Conservation (phyloP, 1,284 basidiomycete species). For the Austroboletus rostrupii region DNA sequence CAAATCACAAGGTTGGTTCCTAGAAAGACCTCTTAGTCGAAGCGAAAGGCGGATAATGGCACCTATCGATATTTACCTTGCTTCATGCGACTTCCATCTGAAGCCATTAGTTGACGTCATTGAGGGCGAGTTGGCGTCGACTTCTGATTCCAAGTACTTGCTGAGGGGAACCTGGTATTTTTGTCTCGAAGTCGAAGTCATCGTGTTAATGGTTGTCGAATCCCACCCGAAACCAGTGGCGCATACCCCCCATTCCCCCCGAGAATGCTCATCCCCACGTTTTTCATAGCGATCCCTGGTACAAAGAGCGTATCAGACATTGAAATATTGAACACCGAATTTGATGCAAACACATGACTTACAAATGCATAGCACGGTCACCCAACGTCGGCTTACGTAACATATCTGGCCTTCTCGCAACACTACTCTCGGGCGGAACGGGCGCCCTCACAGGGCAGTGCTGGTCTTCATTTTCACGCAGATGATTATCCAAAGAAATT, state of each 20-base stretch:
- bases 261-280: not conserved
- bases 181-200: not conserved
- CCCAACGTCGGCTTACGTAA: not conserved
- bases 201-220: not conserved
- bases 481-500: not conserved
- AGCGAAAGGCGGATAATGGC: not conserved
- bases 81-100: not conserved
- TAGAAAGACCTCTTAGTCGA: slow-evolving; percentile 6
- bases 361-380: slow-evolving; percentile 4
- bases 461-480: not conserved
- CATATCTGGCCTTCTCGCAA: not conserved
- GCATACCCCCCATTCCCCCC: not conserved
- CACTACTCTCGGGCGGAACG: not conserved
- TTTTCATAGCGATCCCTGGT: not conserved
- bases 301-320: slow-evolving; percentile 3
- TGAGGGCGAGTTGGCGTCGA: not conserved
- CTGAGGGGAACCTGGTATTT: slow-evolving; percentile 21
- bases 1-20: not conserved
- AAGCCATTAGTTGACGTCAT: not conserved
- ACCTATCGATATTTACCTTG: slow-evolving; percentile 3
- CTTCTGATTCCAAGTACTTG: slow-evolving; percentile 6
- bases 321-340: not conserved
- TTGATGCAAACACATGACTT: not conserved
- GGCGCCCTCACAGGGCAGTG: not conserved
- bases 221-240: slow-evolving; percentile 7